phyloP scores from a whole-genome alignment of 805 yeast species.

The Zygotorulaspora danielsina region DNA sequence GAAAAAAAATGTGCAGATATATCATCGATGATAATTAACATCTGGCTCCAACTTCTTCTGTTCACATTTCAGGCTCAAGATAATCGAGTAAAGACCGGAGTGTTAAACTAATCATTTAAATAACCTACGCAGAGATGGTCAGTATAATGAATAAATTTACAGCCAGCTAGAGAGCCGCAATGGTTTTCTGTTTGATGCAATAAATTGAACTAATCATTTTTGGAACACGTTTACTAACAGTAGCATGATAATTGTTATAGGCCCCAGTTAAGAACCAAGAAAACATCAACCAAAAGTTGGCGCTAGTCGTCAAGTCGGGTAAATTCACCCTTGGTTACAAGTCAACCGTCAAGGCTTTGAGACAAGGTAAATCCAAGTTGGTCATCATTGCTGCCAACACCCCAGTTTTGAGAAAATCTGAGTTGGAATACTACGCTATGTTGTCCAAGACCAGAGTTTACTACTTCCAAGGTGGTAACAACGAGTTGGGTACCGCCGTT shows the following conservation, averaged over 20 bases:
- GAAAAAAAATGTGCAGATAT: no score
- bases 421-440: conserved; percentile 99
- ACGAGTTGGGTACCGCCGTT: conserved; percentile 99
- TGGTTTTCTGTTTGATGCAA: conserved; percentile 2
- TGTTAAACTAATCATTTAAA: conserved; percentile 42
- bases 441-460: conserved; percentile 92
- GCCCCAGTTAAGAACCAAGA: conserved; percentile 94
- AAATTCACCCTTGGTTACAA: conserved; percentile 99
- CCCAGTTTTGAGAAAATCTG: conserved; percentile 99
- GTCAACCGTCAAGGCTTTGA: conserved; percentile 95
- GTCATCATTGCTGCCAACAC: conserved; percentile 98
- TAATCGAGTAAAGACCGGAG: conserved; percentile 76
- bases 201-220: no score
- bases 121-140: conserved; percentile 94
- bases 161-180: conserved; percentile 5
- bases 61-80: conserved; percentile 3
- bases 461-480: conserved; percentile 99
- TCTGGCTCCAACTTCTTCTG: no score
- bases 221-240: conserved; percentile 13
- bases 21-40: no score
- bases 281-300: conserved; percentile 95
- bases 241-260: conserved; percentile 40
- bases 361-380: conserved; percentile 99
- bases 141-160: conserved; percentile 43
- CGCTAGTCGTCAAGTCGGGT: conserved; percentile 98